Evolutionary conservation across 768 basidiomycete species (phyloP).

Genomic region (Termitomyces sp.): DNA sequence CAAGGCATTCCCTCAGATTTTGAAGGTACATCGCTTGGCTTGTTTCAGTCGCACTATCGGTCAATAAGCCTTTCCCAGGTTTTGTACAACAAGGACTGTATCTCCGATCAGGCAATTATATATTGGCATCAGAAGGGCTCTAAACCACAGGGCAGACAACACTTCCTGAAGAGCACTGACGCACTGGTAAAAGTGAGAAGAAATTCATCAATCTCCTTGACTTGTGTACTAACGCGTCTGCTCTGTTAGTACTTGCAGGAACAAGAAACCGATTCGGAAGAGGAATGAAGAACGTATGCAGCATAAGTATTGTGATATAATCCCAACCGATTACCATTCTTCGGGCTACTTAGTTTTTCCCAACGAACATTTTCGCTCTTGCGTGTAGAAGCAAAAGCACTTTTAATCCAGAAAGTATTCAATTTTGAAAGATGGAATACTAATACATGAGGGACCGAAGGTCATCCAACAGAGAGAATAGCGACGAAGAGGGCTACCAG

Average conservation of each 20-base stretch:
- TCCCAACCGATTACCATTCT: background rate
- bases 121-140: slow-evolving; percentile 99
- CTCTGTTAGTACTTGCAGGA: slow-evolving; percentile 76
- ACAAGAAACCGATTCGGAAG: slow-evolving; percentile 77
- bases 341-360: background rate
- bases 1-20: slow-evolving; percentile 90
- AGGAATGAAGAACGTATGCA: slow-evolving; percentile 25
- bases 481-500: background rate
- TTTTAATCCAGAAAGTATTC: background rate
- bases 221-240: background rate
- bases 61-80: slow-evolving; percentile 43
- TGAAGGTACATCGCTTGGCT: slow-evolving; percentile 55
- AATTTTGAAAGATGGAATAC: background rate
- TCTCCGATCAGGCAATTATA: slow-evolving; percentile 93
- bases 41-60: background rate
- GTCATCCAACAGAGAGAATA: background rate
- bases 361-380: background rate
- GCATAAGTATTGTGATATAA: background rate
- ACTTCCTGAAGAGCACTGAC: slow-evolving; percentile 88
- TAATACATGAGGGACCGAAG: background rate
- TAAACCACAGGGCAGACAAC: slow-evolving; percentile 91
- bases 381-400: background rate
- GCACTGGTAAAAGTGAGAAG: slow-evolving; percentile 77
- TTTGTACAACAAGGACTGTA: slow-evolving; percentile 92
- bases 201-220: background rate